Evolutionary conservation across 495 filamentous ascomycete species (phyloP).

Genomic region (Aspergillus funiculosus): DNA sequence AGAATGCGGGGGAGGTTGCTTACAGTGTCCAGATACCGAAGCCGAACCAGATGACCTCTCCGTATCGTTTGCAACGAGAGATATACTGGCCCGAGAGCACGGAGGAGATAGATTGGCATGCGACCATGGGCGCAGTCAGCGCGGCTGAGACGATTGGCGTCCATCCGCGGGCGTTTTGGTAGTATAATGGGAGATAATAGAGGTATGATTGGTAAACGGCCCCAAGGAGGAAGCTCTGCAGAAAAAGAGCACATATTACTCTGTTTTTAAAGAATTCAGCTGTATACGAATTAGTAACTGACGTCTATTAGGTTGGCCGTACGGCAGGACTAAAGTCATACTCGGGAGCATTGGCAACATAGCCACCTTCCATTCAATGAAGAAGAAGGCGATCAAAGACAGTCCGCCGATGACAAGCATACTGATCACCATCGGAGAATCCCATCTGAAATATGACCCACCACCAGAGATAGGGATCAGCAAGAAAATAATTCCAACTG

Average conservation of each 20-base stretch:
- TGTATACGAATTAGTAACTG: constrained; percentile 19
- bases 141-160: constrained; percentile 45
- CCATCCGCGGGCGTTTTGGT: constrained; percentile 49
- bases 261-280: constrained; percentile 52
- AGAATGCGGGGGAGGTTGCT: constrained; percentile 9
- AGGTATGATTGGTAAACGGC: constrained; percentile 53
- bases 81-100: constrained; percentile 53
- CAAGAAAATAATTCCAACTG: constrained; percentile 49
- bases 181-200: constrained; percentile 50
- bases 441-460: constrained; percentile 55
- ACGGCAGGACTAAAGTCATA: constrained; percentile 22
- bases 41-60: constrained; percentile 52
- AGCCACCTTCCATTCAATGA: constrained; percentile 55
- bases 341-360: constrained; percentile 55
- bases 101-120: constrained; percentile 46
- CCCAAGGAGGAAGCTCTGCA: constrained; percentile 57
- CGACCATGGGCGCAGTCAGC: constrained; percentile 49
- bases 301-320: too few species aligned
- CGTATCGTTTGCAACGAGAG: constrained; percentile 49
- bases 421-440: constrained; percentile 55
- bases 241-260: constrained; percentile 47
- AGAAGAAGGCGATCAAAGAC: constrained; percentile 42
- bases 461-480: constrained; percentile 60
- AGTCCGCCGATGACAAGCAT: constrained; percentile 52
- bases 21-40: constrained; percentile 50